Base-by-base conservation (phyloP, 768 basidiomycete species). In the Epithele typhae region DNA sequence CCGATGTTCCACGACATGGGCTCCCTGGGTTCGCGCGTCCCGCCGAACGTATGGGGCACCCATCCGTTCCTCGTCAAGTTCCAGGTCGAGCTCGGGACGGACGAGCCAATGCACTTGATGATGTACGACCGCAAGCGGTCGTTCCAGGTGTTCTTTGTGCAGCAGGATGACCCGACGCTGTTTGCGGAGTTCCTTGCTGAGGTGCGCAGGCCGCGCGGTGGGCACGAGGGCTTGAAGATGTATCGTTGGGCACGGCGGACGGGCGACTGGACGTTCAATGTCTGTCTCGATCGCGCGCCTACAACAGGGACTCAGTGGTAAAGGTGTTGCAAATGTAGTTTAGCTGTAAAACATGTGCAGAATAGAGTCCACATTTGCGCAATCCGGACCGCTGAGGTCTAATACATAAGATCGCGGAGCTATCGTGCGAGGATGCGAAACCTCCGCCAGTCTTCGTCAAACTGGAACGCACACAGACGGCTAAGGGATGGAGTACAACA, bases 111-210 rank as follows among this genome's bases (percentile, higher is more conserved):
- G 15, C 25, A 44, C 40, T 30, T 65, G 7, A 44, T 72, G 40
- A 53, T 73, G 1, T 73, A 74, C 43, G 74, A 74, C 48, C 59
- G 68, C 11, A 64, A 69, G 48, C 60, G 64, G 35, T 68, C 64
- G 36, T 69, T 73, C 37, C 57, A 67, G 33, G 61, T 57, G 12
- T 54, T 60, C 37, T 65, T 68, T 61, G 46, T 55, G 43, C 57
- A 53, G 43, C 43, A 32, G 3, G 43, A 49, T 25, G 57, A 64
- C 41, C 49, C 48, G 5, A 40, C 40, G 18, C 5, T 44, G 6
- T 51, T 45, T 23, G 37, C 5, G n/a, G 51, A 58, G 24, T 65
- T 49, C 33, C 23, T 39, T 25, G 30, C 12, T 9, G 55, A 52
- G 34, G 55, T 57, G 40, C 21, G 22, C 40, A 43, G 57, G 15